Evolutionary conservation across 306 rosid genomes (phyloP).

Genomic region (Canavalia gladiata): DNA sequence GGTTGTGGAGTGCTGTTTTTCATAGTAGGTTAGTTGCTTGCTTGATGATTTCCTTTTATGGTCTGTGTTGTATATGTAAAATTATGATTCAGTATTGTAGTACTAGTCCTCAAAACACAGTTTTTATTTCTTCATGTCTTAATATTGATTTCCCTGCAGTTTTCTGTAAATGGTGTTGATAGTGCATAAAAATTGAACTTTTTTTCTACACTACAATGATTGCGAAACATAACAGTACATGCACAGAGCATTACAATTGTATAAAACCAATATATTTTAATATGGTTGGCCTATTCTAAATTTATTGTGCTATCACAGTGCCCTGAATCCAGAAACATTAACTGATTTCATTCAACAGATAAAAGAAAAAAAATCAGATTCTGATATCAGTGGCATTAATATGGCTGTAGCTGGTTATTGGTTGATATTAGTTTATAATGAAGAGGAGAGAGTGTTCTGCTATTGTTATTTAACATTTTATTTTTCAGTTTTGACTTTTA

Average conservation of each 20-base stretch:
- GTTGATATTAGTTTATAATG: not conserved
- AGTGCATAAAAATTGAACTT: constrained; percentile 27
- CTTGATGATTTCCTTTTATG: constrained; percentile 29
- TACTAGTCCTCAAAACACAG: constrained; percentile 24
- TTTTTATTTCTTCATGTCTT: constrained; percentile 7
- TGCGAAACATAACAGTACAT: no score
- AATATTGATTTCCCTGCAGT: constrained; percentile 24
- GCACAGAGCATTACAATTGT: not conserved
- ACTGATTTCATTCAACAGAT: constrained; percentile 20
- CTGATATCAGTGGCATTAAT: not conserved
- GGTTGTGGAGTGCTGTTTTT: constrained; percentile 94
- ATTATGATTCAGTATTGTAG: constrained; percentile 16
- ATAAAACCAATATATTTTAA: constrained; percentile 17
- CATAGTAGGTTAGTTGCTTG: constrained; percentile 80
- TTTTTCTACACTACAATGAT: not conserved
- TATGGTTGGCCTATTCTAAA: constrained; percentile 12
- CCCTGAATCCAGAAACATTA: not conserved
- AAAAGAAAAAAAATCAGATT: not conserved
- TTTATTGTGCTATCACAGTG: not conserved
- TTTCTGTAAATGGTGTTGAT: constrained; percentile 2
- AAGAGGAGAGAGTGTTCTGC: not conserved
- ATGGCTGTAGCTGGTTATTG: not conserved
- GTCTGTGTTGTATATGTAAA: not conserved
- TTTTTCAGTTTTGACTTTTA: constrained; percentile 3
- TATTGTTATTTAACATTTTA: not conserved